Evolutionary conservation across 139 green algal species (phyloP).

Genomic region (Coelastrella sp.): DNA sequence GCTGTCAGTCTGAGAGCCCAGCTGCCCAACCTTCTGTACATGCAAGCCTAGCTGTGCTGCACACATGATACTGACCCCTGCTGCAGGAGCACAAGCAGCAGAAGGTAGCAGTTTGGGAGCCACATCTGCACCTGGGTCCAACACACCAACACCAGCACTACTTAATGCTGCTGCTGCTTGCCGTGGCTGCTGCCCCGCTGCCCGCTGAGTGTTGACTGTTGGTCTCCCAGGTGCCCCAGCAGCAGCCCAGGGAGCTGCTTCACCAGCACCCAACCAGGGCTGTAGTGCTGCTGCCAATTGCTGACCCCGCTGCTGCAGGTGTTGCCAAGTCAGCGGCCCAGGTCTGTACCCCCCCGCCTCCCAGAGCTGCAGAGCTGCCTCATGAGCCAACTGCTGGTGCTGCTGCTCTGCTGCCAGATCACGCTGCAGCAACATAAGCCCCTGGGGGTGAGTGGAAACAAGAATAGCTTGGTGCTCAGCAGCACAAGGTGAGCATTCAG

Average conservation of each 20-base stretch:
- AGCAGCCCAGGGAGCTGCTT: constrained; percentile 40
- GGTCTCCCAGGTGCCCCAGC: neutral
- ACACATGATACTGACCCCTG: constrained; percentile 11
- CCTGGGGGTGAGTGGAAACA: constrained; percentile 9
- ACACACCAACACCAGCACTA: constrained; percentile 9
- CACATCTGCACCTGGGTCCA: neutral
- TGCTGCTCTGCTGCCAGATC: constrained; percentile 15
- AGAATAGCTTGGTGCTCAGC: neutral
- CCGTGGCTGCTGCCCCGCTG: neutral
- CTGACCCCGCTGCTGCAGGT: neutral
- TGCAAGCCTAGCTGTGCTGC: constrained; percentile 22
- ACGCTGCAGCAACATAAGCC: constrained; percentile 36
- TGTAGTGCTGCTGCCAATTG: constrained; percentile 5
- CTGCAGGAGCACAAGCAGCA: constrained; percentile 21
- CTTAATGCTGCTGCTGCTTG: constrained; percentile 4
- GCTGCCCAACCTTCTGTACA: neutral
- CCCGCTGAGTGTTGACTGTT: neutral
- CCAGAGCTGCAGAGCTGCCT: constrained; percentile 5
- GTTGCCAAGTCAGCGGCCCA: neutral
- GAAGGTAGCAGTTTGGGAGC: constrained; percentile 7
- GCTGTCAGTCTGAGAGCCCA: neutral
- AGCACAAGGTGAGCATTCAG: neutral
- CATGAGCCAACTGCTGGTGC: neutral
- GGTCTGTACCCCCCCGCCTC: neutral
- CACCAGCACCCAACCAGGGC: constrained; percentile 34